Evolutionary conservation across 2,329 filamentous ascomycete species (phyloP).

Genomic region (Aspergillus intermedius): DNA sequence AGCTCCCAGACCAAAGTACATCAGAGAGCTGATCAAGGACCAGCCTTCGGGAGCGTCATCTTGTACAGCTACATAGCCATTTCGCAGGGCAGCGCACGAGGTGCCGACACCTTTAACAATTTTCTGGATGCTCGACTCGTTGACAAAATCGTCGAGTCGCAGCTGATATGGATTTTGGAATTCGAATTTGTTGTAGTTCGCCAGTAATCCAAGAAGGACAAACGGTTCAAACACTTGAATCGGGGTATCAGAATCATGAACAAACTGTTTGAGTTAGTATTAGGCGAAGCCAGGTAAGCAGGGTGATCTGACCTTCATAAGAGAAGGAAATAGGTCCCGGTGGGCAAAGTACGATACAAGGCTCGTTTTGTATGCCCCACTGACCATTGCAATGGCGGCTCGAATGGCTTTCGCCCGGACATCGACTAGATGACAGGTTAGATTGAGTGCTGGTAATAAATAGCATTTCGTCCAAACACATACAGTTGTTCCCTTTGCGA

Average conservation of each 20-base stretch:
- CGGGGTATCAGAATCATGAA: constrained; percentile 68
- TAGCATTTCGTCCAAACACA: constrained; percentile 26
- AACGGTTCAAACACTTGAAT: constrained; percentile 66
- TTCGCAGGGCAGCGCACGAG: constrained; percentile 61
- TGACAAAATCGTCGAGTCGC: constrained; percentile 89
- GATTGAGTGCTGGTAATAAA: neutral
- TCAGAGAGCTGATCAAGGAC: constrained; percentile 73
- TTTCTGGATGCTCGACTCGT: constrained; percentile 77
- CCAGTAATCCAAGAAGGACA: constrained; percentile 73
- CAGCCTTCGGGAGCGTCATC: constrained; percentile 88
- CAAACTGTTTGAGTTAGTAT: constrained; percentile 51
- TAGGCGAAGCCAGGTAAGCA: neutral
- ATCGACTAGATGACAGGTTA: constrained; percentile 50
- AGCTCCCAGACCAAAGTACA: constrained; percentile 74
- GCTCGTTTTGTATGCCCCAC: constrained; percentile 93
- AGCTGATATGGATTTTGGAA: constrained; percentile 94
- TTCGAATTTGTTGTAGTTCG: constrained; percentile 99
- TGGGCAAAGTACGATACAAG: constrained; percentile 93
- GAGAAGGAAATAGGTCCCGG: constrained; percentile 82
- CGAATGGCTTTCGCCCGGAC: constrained; percentile 73
- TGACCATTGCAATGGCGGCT: constrained; percentile 74
- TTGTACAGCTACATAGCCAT: constrained; percentile 75
- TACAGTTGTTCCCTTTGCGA: constrained; percentile 64
- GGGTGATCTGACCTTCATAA: constrained; percentile 71
- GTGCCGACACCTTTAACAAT: constrained; percentile 70